phyloP scores from a whole-genome alignment of 192 early-diverging fungal species.

The Entomortierella chlamydospora region DNA sequence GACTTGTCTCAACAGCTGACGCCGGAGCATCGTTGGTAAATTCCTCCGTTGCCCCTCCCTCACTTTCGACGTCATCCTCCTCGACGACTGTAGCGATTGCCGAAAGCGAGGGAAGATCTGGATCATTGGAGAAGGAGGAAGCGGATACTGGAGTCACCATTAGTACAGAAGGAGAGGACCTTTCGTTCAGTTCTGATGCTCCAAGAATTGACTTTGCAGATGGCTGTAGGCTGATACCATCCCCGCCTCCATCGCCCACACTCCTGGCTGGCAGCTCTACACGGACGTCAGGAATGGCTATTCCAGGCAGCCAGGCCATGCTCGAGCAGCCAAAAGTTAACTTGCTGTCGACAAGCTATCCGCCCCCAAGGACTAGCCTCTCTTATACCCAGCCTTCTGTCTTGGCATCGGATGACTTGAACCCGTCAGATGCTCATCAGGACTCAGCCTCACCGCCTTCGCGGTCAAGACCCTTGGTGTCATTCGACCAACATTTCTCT shows the following conservation, averaged over 20 bases:
- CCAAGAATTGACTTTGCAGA: conserved; percentile 43
- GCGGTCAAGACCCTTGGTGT: conserved; percentile 23
- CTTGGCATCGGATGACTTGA: not conserved
- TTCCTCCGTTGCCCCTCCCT: conserved; percentile 9
- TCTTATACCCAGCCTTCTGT: conserved; percentile 14
- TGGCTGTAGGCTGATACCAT: conserved; percentile 48
- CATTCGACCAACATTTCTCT: conserved; percentile 49
- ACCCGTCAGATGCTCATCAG: not conserved
- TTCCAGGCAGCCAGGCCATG: not conserved
- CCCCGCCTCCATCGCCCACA: conserved; percentile 38
- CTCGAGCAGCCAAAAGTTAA: conserved; percentile 36
- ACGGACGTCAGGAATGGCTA: not conserved
- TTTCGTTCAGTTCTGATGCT: conserved; percentile 1
- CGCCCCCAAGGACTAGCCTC: conserved; percentile 36
- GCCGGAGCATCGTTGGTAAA: not conserved
- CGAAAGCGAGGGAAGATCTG: not conserved
- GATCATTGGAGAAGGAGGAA: not conserved
- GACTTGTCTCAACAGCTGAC: not conserved
- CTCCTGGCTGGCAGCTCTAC: not conserved
- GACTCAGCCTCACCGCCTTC: conserved; percentile 17
- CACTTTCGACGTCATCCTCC: conserved; percentile 18
- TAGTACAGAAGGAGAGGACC: not conserved
- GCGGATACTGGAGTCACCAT: not conserved
- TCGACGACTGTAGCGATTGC: not conserved
- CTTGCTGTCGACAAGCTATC: conserved; percentile 42